Conservation (phyloP, 495 filamentous ascomycete species). For the Cercophora scortea region DNA sequence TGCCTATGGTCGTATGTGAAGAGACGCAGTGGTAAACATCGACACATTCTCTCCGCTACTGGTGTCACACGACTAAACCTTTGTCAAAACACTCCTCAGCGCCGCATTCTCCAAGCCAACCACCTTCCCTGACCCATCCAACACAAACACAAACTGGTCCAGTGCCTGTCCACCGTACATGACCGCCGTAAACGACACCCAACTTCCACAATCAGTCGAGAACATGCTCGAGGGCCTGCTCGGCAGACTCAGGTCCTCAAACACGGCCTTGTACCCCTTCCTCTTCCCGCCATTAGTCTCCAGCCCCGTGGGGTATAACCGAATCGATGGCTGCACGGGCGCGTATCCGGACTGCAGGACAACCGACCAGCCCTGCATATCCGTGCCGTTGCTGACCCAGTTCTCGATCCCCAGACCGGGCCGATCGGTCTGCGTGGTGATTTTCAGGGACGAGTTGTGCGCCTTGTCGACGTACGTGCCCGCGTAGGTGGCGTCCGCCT, state of each 20-base stretch:
- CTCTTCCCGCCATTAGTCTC: constrained; percentile 23
- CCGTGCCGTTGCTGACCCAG: constrained; percentile 43
- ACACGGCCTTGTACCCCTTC: constrained; percentile 40
- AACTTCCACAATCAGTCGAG: constrained; percentile 41
- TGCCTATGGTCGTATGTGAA: no score
- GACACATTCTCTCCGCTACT: no score
- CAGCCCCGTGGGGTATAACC: constrained; percentile 43
- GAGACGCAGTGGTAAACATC: no score
- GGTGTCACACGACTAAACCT: no score
- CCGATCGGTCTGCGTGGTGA: constrained; percentile 28
- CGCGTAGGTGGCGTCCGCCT: constrained; percentile 33
- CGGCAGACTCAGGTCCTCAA: constrained; percentile 21
- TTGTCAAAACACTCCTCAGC: constrained; percentile 22
- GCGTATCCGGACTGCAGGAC: constrained; percentile 23
- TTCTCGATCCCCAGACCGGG: constrained; percentile 40
- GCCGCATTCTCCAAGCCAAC: constrained; percentile 37
- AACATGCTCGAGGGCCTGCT: constrained; percentile 27
- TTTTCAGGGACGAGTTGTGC: constrained; percentile 21
- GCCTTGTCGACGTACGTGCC: constrained; percentile 28
- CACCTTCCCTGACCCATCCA: constrained; percentile 31
- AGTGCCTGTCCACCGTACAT: constrained; percentile 35
- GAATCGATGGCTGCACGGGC: constrained; percentile 28
- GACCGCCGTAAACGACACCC: constrained; percentile 38
- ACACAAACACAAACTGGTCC: constrained; percentile 45
- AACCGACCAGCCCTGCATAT: constrained; percentile 32